Conservation (phyloP, 306 rosid species). For the Rosa persica region DNA sequence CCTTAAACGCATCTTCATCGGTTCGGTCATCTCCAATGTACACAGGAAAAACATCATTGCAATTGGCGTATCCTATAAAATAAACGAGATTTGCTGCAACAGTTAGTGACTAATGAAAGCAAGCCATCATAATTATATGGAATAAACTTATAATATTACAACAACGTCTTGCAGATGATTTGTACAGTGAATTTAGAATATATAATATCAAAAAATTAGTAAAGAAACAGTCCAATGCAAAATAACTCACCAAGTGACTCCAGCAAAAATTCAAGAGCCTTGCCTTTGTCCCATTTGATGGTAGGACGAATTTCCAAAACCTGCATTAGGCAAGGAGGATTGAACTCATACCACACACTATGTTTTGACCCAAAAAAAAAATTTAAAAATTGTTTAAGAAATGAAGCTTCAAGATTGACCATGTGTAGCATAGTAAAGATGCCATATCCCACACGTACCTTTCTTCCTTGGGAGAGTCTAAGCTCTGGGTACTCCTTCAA, state of each 20-base stretch:
- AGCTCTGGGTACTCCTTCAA: conserved; percentile 80
- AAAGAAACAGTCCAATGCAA: not conserved
- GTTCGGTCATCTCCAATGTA: conserved; percentile 95
- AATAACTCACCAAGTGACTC: conserved; percentile 82
- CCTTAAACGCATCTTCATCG: conserved; percentile 99
- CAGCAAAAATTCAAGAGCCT: conserved; percentile 85
- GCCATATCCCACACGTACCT: conserved; percentile 62
- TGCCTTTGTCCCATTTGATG: conserved; percentile 98
- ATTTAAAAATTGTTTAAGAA: conserved; percentile 15
- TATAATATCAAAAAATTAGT: not conserved
- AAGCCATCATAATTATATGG: not conserved
- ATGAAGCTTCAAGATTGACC: conserved; percentile 10
- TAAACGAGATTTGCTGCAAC: conserved; percentile 33
- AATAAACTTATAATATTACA: not conserved
- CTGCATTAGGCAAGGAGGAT: conserved; percentile 43
- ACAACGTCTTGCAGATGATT: conserved; percentile 15
- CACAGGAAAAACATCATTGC: conserved; percentile 75
- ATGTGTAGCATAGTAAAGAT: conserved; percentile 18
- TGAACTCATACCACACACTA: conserved; percentile 17
- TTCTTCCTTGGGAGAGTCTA: conserved; percentile 83
- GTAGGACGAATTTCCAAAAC: conserved; percentile 94
- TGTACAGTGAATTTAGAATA: conserved; percentile 13
- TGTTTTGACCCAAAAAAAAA: conserved; percentile 11
- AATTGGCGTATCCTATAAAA: conserved; percentile 71
- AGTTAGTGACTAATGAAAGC: conserved; percentile 20